Conservation (phyloP, 306 rosid species). For the Lathyrus sativus region DNA sequence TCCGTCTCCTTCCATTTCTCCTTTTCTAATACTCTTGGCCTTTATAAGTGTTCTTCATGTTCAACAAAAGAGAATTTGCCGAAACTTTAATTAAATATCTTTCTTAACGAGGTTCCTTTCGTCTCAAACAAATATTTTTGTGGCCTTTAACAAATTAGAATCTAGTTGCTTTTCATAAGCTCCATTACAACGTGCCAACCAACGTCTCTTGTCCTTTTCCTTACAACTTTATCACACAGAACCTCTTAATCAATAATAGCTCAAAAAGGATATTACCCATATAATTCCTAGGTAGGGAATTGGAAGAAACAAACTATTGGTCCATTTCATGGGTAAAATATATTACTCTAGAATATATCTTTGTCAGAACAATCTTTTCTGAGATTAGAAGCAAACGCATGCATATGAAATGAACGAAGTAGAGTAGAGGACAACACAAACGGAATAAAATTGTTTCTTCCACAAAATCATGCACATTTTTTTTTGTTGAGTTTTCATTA, state of each 20-base stretch:
- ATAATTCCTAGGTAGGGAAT: constrained; percentile 20
- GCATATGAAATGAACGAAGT: constrained; percentile 9
- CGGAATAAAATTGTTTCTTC: constrained; percentile 22
- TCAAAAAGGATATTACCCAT: constrained; percentile 36
- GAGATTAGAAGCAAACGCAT: constrained; percentile 1
- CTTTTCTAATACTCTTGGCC: no score
- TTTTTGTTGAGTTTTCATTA: no score
- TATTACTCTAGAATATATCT: constrained; percentile 27
- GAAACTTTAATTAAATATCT: constrained; percentile 33
- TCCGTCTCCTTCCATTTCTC: no score
- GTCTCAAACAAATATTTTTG: constrained; percentile 36
- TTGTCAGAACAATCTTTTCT: constrained; percentile 43
- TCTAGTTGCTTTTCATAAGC: constrained; percentile 1
- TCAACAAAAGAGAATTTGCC: not conserved
- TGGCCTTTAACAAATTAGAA: constrained; percentile 30
- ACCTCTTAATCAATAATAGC: constrained; percentile 35
- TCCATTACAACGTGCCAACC: constrained; percentile 21
- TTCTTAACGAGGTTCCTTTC: constrained; percentile 41
- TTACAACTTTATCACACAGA: constrained; percentile 24
- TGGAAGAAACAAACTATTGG: constrained; percentile 24
- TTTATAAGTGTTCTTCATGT: no score
- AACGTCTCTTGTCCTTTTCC: constrained; percentile 36
- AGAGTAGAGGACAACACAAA: constrained; percentile 26
- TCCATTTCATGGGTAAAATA: constrained; percentile 32
- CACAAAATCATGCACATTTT: not conserved